These are phyloP conservation scores for Trichoderma arundinaceum DNA, from an alignment of 2,329 filamentous ascomycete species.

Conservation along the genomic window DNA sequence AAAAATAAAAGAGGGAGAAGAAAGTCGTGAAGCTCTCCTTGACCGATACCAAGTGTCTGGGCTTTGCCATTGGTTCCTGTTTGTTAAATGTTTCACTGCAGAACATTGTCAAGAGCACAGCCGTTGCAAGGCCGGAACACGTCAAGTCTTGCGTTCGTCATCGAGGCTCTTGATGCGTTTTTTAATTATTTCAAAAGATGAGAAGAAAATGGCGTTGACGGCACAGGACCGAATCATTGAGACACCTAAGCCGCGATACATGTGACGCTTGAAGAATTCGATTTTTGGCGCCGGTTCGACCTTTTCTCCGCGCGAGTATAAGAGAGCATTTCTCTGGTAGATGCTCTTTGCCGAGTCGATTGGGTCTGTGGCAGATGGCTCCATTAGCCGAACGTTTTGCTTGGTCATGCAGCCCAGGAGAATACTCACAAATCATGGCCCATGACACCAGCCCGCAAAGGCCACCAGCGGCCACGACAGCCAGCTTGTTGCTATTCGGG, in stretches of 20 bases:
- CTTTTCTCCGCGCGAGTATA: constrained; percentile 68
- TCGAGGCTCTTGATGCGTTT: constrained; percentile 65
- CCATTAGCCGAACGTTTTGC: neutral
- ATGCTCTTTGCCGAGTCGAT: constrained; percentile 86
- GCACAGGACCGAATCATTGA: constrained; percentile 83
- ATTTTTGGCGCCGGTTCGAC: constrained; percentile 73
- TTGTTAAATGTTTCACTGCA: neutral
- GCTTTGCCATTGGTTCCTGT: neutral
- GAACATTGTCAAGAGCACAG: neutral
- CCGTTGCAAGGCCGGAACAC: neutral
- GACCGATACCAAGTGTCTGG: neutral
- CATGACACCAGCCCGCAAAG: constrained; percentile 84
- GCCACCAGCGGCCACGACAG: constrained; percentile 78
- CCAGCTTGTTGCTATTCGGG: constrained; percentile 77
- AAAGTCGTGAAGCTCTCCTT: neutral
- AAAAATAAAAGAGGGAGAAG: neutral
- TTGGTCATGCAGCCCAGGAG: neutral
- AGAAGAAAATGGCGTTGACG: constrained; percentile 90
- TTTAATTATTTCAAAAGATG: constrained; percentile 83
- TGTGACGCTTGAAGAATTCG: constrained; percentile 75
- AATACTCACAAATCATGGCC: constrained; percentile 71
- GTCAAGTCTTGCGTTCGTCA: constrained; percentile 43
- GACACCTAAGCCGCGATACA: constrained; percentile 83
- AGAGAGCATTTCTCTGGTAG: constrained; percentile 81
- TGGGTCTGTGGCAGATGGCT: constrained; percentile 53